phyloP scores from a whole-genome alignment of 768 basidiomycete genomes.

The Suillus discolor region DNA sequence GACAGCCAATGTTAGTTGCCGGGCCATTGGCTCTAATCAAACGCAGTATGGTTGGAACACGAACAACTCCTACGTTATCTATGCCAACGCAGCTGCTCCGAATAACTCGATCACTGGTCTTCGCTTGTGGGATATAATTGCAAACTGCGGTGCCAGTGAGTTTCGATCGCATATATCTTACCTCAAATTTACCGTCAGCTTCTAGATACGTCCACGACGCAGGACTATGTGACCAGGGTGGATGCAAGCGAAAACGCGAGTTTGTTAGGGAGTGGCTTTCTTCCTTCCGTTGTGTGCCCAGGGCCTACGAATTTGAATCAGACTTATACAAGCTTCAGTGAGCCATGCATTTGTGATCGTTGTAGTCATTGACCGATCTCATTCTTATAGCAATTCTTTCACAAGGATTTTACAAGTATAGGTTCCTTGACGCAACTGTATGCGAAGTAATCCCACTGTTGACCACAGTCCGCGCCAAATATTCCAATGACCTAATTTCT shows the following conservation, averaged over 20 bases:
- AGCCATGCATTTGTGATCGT: background rate
- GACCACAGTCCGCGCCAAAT: background rate
- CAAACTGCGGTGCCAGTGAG: constrained; percentile 7
- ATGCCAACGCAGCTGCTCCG: background rate
- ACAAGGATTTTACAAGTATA: constrained; percentile 8
- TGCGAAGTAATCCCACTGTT: constrained; percentile 9
- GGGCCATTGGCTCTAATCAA: background rate
- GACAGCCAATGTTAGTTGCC: constrained; percentile 8
- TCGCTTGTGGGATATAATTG: constrained; percentile 6
- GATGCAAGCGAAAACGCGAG: background rate
- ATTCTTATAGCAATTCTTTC: constrained; percentile 5
- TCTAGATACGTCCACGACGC: background rate
- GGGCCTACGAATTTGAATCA: too few relatives aligned
- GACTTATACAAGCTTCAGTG: too few relatives aligned
- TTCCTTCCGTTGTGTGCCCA: too few relatives aligned
- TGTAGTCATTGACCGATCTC: background rate
- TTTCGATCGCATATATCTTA: background rate
- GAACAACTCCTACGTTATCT: background rate
- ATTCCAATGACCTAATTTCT: background rate
- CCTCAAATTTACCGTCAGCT: background rate
- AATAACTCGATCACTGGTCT: background rate
- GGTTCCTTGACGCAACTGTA: constrained; percentile 2
- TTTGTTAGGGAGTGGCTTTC: background rate
- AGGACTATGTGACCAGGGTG: constrained; percentile 8
- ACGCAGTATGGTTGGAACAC: background rate